Conservation (phyloP, 352 stramenopile genomes). For the Achlya hypogyna region DNA sequence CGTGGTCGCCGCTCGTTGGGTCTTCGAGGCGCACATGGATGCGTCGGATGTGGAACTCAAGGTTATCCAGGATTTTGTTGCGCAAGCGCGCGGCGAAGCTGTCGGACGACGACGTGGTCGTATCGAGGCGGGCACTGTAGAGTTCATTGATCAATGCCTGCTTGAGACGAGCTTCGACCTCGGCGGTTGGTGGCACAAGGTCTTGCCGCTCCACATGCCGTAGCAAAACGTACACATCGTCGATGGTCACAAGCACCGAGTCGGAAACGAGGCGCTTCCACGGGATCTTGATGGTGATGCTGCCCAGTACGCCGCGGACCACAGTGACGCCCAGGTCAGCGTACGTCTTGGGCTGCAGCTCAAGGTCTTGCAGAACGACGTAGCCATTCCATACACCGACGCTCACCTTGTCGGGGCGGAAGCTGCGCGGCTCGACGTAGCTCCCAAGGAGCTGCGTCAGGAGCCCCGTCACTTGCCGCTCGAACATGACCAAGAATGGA, state of each 20-base stretch:
- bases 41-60: conserved; percentile 79
- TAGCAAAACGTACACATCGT: conserved; percentile 78
- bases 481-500: conserved; percentile 71
- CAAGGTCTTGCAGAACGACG: conserved; percentile 70
- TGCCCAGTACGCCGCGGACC: conserved; percentile 68
- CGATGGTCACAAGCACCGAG: conserved; percentile 77
- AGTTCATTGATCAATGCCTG: conserved; percentile 77
- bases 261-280: conserved; percentile 84
- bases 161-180: conserved; percentile 76
- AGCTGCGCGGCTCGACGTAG: conserved; percentile 83
- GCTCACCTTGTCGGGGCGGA: conserved; percentile 85
- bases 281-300: conserved; percentile 84
- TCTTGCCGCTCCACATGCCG: conserved; percentile 43
- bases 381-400: conserved; percentile 81
- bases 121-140: conserved; percentile 53
- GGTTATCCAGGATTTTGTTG: conserved; percentile 86
- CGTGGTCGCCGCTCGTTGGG: conserved; percentile 61
- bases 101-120: conserved; percentile 24
- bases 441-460: conserved; percentile 76
- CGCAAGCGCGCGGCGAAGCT: conserved; percentile 66
- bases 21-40: conserved; percentile 82
- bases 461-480: conserved; percentile 78
- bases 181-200: conserved; percentile 18
- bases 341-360: conserved; percentile 71
- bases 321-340: conserved; percentile 32